Evolutionary conservation across 306 rosid species (phyloP).

Genomic region (Sphenostylis stenocarpa): DNA sequence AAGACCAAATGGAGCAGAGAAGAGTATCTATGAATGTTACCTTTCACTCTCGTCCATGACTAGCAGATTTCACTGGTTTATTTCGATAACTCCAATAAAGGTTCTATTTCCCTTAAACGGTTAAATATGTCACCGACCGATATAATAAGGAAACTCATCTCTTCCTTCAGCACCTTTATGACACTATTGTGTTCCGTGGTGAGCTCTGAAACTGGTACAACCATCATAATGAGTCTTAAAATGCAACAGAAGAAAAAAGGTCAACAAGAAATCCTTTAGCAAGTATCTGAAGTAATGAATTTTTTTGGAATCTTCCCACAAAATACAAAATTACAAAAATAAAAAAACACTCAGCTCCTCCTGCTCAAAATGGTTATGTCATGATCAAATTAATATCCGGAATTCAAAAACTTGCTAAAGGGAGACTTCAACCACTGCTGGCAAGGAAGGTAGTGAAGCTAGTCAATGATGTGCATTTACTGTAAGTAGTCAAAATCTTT

Average conservation of each 20-base stretch:
- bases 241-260: neutral
- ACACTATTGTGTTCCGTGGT: neutral
- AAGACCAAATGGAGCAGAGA: constrained; percentile 3
- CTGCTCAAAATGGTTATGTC: neutral
- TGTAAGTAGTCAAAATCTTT: neutral
- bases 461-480: neutral
- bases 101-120: constrained; percentile 24
- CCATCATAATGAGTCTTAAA: constrained; percentile 20
- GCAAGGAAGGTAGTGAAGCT: neutral
- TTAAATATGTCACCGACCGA: constrained; percentile 20
- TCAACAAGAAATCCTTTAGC: neutral
- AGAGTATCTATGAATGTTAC: constrained; percentile 39
- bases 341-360: neutral
- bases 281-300: constrained; percentile 22
- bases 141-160: constrained; percentile 22
- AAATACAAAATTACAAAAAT: neutral
- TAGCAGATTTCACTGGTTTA: constrained; percentile 21
- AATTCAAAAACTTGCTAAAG: neutral
- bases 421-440: neutral
- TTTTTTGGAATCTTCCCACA: constrained; percentile 12
- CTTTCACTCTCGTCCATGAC: constrained; percentile 59
- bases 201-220: constrained; percentile 34
- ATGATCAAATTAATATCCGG: neutral
- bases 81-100: constrained; percentile 22
- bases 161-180: constrained; percentile 29